Base-by-base conservation (phyloP, 108 stramenopile species). In the Fragilaria radians region DNA sequence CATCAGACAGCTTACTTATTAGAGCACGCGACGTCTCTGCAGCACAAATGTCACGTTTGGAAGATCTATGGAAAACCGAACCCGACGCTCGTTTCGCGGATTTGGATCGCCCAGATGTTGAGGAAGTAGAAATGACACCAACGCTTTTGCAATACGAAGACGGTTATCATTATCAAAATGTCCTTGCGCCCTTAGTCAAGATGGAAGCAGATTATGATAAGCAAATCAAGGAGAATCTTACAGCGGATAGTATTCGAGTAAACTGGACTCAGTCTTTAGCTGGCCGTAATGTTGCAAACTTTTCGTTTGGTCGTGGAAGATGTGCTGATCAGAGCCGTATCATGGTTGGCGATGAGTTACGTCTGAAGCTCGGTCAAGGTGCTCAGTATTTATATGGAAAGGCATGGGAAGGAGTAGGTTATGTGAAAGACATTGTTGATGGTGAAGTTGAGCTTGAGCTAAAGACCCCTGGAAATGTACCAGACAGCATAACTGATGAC, bases 191-290 rank as follows among this genome's bases (percentile, higher is more conserved):
- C 2, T 68, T 99, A 31, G 97, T 99, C 26, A 94, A 99, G 66
- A 77, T 96, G 53, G 98, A 99, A 77, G 98, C 97, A 0, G 97
- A 98, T 75, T 96, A 98, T 54, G 98, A 99, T 73, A 87, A 88
- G 31, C 85, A 86, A 52, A 89, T 95, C 65, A 97, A 96, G 74
- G 95, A 96, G 55, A 78, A 76, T 61, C 64, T 95, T 65, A 84
- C 85, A 18, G 91, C 94, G 74, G 95, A 95, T 59, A 76, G 70
- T 18, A 73, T 99, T 54, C 71, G 74, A 23, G 86, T 99, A 11
- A 66, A 82, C 2, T 99, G 98, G 98, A 95, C 94, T 55, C 84
- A 87, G 59, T 87, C 91, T 33, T 79, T 96, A 62, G 74, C 79
- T 32, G 92, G 91, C 29, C 85, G 84, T 68, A 74, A 81, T 57